Evolutionary conservation across 495 filamentous ascomycete genomes (phyloP), one percentile per base, ranked within the genome.

Genomic region (Talaromyces liani): DNA sequence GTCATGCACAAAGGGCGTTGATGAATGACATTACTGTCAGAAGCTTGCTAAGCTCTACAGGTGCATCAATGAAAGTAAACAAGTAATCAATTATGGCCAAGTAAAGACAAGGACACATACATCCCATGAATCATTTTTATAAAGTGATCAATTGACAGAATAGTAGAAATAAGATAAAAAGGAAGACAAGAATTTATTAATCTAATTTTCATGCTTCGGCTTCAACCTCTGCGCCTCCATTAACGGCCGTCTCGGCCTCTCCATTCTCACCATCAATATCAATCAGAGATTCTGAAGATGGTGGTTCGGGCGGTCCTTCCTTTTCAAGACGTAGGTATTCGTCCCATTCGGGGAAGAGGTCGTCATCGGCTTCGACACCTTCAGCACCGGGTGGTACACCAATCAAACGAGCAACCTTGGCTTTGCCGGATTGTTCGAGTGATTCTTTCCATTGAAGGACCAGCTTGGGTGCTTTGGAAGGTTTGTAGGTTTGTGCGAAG

Each of bases 331-430:
- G 83, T 67, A 97, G 71, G 78, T 88, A 97, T 73, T 93, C 91
- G 0, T 94, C 90, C 93, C 93, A 98, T 68, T 96, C 91, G 0
- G 93, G 93, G 78, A 97, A 98, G 60, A 98, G 78, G 47, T 96
- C 94, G 55, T 88, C 90, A 68, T 98, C 94, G 53, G 92, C 88
- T 6, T 79, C 81, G n/a, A 66, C 59, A 18, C 76, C 69, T 24
- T 75, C 79, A 4, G 70, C 80, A 59, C 75, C 79, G 2, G 85
- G 85, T 0, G 94, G 94, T n/a, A 93, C 80, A 63, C 89, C 94
- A 61, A 98, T 82, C 64, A 90, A 84, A 72, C 91, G 86, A 12
- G 87, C 84, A 5, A 97, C 87, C 66, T 93, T 92, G 16, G 84
- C 84, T 80, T 94, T 96, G 69, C 92, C 92, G 1, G 70, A 68